These are phyloP conservation scores for Fusarium robinianum DNA, from an alignment of 2,329 filamentous ascomycete species.

Conservation along the genomic window DNA sequence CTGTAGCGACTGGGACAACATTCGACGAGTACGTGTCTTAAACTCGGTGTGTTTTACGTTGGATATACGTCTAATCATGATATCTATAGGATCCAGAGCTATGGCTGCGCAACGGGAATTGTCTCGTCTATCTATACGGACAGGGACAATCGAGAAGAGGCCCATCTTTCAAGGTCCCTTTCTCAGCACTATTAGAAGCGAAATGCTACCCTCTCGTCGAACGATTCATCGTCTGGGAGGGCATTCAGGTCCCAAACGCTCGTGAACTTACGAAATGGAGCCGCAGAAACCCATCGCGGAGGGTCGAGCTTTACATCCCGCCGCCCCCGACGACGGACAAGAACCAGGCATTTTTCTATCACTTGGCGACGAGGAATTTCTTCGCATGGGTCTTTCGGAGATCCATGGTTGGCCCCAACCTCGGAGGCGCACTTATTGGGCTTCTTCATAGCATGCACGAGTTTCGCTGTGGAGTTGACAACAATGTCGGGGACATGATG, in stretches of 20 bases:
- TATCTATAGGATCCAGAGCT: conserved; percentile 68
- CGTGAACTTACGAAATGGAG: conserved; percentile 42
- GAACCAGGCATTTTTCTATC: conserved; percentile 62
- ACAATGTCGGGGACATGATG: conserved; percentile 65
- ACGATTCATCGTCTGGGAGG: conserved; percentile 49
- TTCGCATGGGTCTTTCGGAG: conserved; percentile 71
- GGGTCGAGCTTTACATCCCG: conserved; percentile 70
- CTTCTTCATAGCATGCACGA: conserved; percentile 69
- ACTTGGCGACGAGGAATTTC: conserved; percentile 73
- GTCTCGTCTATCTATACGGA: conserved; percentile 70
- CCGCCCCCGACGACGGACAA: conserved; percentile 59
- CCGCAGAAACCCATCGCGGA: conserved; percentile 37
- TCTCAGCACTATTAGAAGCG: conserved; percentile 59
- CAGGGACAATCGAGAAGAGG: conserved; percentile 66
- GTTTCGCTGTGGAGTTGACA: conserved; percentile 57
- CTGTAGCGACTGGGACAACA: conserved; percentile 51
- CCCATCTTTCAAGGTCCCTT: conserved; percentile 69
- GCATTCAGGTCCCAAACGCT: conserved; percentile 27
- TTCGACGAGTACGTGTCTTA: conserved; percentile 53
- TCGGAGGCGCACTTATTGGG: conserved; percentile 66
- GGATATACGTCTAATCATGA: no score
- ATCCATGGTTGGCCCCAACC: conserved; percentile 68
- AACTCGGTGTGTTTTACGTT: not conserved
- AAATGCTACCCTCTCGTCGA: conserved; percentile 66
- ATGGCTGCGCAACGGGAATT: conserved; percentile 70